A percentile compares a stretch with the other conserved stretches of the same genome.
Conservation (phyloP, 2,329 filamentous ascomycete genomes). For the Botrytis fragariae region DNA sequence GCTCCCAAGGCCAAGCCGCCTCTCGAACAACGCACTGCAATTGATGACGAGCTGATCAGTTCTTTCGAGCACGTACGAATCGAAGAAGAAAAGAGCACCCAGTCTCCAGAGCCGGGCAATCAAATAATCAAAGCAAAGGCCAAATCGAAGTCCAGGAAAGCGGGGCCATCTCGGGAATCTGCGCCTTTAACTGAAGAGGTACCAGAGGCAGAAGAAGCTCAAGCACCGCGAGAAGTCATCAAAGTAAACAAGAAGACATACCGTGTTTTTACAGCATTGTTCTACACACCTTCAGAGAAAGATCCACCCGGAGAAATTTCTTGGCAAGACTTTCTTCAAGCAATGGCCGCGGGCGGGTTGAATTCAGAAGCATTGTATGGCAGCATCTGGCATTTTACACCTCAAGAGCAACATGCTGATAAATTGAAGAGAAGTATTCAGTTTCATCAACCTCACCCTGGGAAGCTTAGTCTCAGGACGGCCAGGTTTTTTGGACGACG, state of each 20-base stretch:
- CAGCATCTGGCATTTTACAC: neutral
- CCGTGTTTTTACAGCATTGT: neutral
- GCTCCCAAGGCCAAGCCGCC: neutral
- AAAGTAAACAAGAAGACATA: neutral
- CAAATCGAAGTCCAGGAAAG: neutral
- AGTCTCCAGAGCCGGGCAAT: neutral
- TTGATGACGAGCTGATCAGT: neutral
- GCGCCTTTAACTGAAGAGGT: neutral
- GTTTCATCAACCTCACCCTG: slow-evolving; percentile 7
- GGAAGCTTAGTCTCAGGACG: neutral
- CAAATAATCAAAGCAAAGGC: neutral
- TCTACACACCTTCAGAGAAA: neutral
- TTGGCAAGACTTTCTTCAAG: neutral
- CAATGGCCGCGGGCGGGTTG: neutral
- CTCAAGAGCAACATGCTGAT: neutral
- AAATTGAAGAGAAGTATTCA: neutral
- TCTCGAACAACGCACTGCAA: too few relatives aligned
- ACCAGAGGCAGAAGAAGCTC: neutral
- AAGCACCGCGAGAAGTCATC: neutral
- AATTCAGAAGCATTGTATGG: neutral
- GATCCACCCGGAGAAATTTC: slow-evolving; percentile 2
- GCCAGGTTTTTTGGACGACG: neutral
- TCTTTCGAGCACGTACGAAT: neutral
- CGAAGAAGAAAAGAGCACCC: neutral
- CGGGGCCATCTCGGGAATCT: too few relatives aligned